Evolutionary conservation across 352 stramenopile genomes (phyloP).

Genomic region (Blastocystis sp.): DNA sequence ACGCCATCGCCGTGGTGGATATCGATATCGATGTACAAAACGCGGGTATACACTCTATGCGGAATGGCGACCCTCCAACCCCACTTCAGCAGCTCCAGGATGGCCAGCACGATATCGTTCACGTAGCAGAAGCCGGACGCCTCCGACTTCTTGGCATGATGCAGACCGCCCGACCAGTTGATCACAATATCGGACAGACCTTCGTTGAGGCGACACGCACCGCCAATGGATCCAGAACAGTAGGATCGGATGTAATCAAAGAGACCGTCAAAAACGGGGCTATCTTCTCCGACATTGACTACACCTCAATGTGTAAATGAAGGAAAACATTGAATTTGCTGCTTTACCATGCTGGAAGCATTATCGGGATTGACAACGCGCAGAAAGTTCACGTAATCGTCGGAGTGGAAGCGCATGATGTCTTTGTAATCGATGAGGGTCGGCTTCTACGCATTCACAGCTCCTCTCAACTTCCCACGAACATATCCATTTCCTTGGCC

Average conservation of each 20-base stretch:
- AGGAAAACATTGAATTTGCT: constrained; percentile 41
- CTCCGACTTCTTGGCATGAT: constrained; percentile 97
- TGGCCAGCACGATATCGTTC: constrained; percentile 96
- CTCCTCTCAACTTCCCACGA: constrained; percentile 77
- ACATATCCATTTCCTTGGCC: constrained; percentile 98
- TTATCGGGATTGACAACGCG: constrained; percentile 95
- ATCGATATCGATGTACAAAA: constrained; percentile 99
- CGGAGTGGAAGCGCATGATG: constrained; percentile 96
- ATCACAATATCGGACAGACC: constrained; percentile 93
- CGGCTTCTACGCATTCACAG: constrained; percentile 77
- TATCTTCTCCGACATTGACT: constrained; percentile 98
- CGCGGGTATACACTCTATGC: constrained; percentile 80
- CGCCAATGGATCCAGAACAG: constrained; percentile 90
- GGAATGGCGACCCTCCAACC: constrained; percentile 63
- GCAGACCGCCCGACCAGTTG: constrained; percentile 96
- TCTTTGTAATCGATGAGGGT: constrained; percentile 89
- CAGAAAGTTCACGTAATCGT: constrained; percentile 99
- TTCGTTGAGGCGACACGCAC: constrained; percentile 91
- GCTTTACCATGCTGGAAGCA: constrained; percentile 73
- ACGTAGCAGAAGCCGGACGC: constrained; percentile 98
- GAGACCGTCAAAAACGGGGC: constrained; percentile 96
- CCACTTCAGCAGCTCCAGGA: constrained; percentile 93
- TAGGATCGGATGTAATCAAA: constrained; percentile 98
- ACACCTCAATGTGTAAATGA: not conserved
- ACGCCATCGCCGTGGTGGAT: constrained; percentile 98